Evolutionary conservation across 2,329 filamentous ascomycete species (phyloP), one percentile per base, ranked within the genome.

Genomic region (Exserohilum rostratum): DNA sequence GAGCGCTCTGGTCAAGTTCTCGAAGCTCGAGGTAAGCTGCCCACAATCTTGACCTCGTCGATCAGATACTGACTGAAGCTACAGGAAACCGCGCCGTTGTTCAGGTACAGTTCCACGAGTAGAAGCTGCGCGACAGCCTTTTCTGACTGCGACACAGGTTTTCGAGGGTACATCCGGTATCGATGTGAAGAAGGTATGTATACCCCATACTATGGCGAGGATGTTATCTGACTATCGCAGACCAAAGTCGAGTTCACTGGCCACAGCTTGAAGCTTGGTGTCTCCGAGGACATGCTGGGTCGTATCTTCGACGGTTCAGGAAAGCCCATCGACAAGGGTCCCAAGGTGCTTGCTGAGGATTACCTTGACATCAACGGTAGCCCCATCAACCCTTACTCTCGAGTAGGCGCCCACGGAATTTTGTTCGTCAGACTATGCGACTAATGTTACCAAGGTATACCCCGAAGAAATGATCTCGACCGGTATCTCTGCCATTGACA

Each of bases 381-480:
- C 78, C 93, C 95, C 56, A 99, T 99, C 81, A 99, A 99, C 82
- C 95, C 95, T 58, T 98, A 95, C 82, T 93, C 93, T 58, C 87
- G 95, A 83, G 93, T 96, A 85, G 69, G 86, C 73, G n/a, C 5
- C 3, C 46, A 46, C 12, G 2, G 7, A 11, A 29, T 12, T n/a
- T 11, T 34, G 15, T 10, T 12, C 20, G 3, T 11, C 65, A 70
- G 50, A 71, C 57, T 58, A 33, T 22, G 40, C 31, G 35, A 47
- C 64, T 75, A 43, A 73, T 45, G 5, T 3, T 11, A 2, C 3
- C 20, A 62, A 96, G 91, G 91, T 96, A 67, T 99, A 99, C 76
- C 95, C 95, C 72, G 95, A 99, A 82, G 96, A 99, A 81, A 99
- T 99, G 93, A 98, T 99, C 72, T 95, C 93, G 31, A 99, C 95